Evolutionary conservation across 2,329 filamentous ascomycete genomes (phyloP).

Genomic region (Cladobotryum protrusum): DNA sequence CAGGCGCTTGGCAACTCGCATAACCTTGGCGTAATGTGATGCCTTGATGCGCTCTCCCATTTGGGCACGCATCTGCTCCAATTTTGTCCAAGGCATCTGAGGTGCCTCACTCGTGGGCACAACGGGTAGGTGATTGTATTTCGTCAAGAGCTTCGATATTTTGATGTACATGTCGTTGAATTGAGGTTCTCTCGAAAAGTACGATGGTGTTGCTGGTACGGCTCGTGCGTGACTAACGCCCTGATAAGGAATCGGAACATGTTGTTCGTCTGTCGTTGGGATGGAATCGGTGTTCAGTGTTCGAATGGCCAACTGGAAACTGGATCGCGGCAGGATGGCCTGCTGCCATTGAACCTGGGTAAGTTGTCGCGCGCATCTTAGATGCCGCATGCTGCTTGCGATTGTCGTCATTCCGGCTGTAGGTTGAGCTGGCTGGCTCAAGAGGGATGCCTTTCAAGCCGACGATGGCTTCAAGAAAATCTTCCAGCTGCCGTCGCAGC

Average conservation of each 20-base stretch:
- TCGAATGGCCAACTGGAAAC: conserved; percentile 22
- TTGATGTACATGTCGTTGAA: conserved; percentile 81
- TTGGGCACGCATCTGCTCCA: conserved; percentile 66
- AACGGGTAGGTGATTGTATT: conserved; percentile 67
- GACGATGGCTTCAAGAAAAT: conserved; percentile 16
- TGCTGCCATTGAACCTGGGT: conserved; percentile 25
- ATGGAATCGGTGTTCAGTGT: conserved; percentile 14
- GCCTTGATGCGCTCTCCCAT: conserved; percentile 68
- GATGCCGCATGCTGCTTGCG: conserved; percentile 28
- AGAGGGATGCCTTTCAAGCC: neutral
- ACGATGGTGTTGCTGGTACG: conserved; percentile 81
- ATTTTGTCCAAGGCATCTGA: conserved; percentile 72
- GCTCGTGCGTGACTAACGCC: conserved; percentile 56
- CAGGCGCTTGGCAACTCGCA: conserved; percentile 70
- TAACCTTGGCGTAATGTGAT: conserved; percentile 70
- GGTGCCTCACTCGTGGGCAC: conserved; percentile 60
- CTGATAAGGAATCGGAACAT: conserved; percentile 24
- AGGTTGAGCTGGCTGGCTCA: conserved; percentile 17
- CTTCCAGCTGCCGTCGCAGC: conserved; percentile 10
- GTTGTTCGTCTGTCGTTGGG: conserved; percentile 16
- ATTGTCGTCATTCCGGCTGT: conserved; percentile 30
- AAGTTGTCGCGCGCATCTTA: conserved; percentile 29
- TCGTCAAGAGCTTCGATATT: conserved; percentile 64
- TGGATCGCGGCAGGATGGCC: conserved; percentile 17
- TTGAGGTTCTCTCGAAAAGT: conserved; percentile 79